Base-by-base conservation (phyloP, 306 rosid genomes). In the Phaseolus lunatus region DNA sequence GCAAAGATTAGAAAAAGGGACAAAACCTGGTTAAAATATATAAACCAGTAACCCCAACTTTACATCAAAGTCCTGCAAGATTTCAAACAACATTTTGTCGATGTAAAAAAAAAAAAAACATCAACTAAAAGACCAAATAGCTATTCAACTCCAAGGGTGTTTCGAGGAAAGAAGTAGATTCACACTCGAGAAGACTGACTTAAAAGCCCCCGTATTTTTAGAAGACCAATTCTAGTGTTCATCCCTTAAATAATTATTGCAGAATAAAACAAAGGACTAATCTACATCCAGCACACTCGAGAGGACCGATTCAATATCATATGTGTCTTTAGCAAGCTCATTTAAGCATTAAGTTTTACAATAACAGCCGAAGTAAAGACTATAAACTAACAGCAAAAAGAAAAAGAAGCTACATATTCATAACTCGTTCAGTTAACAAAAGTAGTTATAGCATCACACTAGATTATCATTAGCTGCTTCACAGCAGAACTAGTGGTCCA, bases 381-480 rank as follows among this genome's bases (percentile, higher is more conserved):
- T 5, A 31, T 6, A 66, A 33, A 65, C 20, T 3, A 47, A 19
- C 20, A 44, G 39, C 10, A 53, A 70, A 24, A 50, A 45, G 39
- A 72, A 48, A 73, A 35, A 70, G 24, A 19, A 39, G 35, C 26
- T 27, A 70, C 11, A 65, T 15, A 74, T 54, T 26, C 27, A n/a
- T 49, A 6, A 47, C 1, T 22, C 62, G 61, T 75, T 44, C 19
- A 69, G 18, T 7, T 68, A 58, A 18, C 49, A 66, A 49, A 14
- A 59, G 29, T 35, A 65, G 47, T 20, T 59, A 14, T 14, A 27
- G 22, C 18, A 62, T 48, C 82, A 48, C 82, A 26, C 19, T 19
- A 72, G 22, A 77, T 41, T 14, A 57, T 49, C 53, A n/a, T 35
- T 72, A 7, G 67, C 74, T 66, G 27, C 67, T 70, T 81, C 67